Percentiles rank a stretch among this genome's conserved stretches.
phyloP scores from a whole-genome alignment of 192 early-diverging fungal species.

The Gigaspora rosea region DNA sequence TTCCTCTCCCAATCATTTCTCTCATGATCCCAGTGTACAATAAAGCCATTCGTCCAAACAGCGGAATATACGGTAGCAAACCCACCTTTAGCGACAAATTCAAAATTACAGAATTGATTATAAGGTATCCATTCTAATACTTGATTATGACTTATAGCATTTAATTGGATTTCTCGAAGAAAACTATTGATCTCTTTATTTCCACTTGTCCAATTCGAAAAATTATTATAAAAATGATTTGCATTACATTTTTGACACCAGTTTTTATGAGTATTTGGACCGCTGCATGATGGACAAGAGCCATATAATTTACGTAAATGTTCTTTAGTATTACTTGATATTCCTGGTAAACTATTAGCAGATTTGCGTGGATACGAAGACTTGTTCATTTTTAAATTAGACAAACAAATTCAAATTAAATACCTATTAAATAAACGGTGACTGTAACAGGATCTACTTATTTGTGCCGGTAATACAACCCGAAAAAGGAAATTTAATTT shows the following conservation, averaged over 20 bases:
- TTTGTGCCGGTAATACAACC: too few relatives aligned
- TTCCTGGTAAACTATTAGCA: too few relatives aligned
- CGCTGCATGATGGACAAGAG: not conserved
- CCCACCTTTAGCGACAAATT: constrained; percentile 25
- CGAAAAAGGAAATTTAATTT: too few relatives aligned
- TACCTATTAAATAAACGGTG: too few relatives aligned
- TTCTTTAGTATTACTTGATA: not conserved
- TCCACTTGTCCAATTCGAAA: constrained; percentile 21
- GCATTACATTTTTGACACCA: constrained; percentile 24
- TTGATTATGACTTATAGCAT: constrained; percentile 2
- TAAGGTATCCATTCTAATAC: constrained; percentile 26
- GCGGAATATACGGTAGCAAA: constrained; percentile 22
- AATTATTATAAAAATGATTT: constrained; percentile 6
- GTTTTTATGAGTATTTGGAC: not conserved
- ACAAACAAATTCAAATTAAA: too few relatives aligned
- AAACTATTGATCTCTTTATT: constrained; percentile 11
- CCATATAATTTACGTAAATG: not conserved
- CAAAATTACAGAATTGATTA: not conserved
- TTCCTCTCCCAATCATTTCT: not conserved
- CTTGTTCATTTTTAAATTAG: too few relatives aligned
- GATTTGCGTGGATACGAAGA: too few relatives aligned
- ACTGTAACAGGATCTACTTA: too few relatives aligned
- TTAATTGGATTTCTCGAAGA: constrained; percentile 9
- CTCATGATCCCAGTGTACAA: not conserved
- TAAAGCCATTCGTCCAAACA: constrained; percentile 2